phyloP scores from a whole-genome alignment of 352 stramenopile species.

The Phytophthora sp. region DNA sequence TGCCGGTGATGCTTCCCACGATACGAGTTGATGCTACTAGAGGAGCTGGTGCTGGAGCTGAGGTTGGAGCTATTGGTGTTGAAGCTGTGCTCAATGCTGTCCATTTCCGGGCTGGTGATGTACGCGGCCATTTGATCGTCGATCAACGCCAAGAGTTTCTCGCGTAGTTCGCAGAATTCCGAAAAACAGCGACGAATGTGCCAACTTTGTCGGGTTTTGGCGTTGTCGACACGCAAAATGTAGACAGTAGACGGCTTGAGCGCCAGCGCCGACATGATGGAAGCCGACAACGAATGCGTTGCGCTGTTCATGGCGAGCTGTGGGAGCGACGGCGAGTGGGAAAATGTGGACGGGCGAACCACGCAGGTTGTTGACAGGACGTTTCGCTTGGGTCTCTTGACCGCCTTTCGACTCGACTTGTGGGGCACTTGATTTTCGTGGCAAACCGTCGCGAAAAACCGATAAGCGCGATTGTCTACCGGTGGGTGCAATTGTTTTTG shows the following conservation, averaged over 20 bases:
- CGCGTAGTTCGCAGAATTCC: constrained; percentile 76
- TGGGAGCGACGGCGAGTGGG: constrained; percentile 15
- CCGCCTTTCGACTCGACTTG: constrained; percentile 20
- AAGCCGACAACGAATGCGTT: constrained; percentile 56
- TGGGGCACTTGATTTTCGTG: constrained; percentile 26
- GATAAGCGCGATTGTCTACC: constrained; percentile 16
- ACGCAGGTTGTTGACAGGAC: constrained; percentile 1
- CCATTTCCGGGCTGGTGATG: constrained; percentile 27
- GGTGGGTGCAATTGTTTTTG: constrained; percentile 1
- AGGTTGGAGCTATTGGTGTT: constrained; percentile 15
- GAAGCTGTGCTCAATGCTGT: constrained; percentile 29
- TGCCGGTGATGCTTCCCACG: constrained; percentile 19
- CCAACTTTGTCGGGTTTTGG: constrained; percentile 50
- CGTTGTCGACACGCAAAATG: constrained; percentile 67
- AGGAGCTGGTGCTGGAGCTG: constrained; percentile 28
- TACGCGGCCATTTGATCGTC: constrained; percentile 48
- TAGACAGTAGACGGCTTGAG: constrained; percentile 83
- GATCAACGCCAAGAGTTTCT: constrained; percentile 68
- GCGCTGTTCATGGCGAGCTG: constrained; percentile 46
- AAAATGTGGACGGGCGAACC: constrained; percentile 19
- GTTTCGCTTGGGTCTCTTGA: constrained; percentile 25
- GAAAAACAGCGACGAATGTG: constrained; percentile 76
- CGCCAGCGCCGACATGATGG: constrained; percentile 69
- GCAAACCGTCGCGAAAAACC: constrained; percentile 8
- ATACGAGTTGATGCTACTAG: constrained; percentile 30